Evolutionary conservation across 768 basidiomycete genomes (phyloP).

Genomic region (Lentinus tigrinus): DNA sequence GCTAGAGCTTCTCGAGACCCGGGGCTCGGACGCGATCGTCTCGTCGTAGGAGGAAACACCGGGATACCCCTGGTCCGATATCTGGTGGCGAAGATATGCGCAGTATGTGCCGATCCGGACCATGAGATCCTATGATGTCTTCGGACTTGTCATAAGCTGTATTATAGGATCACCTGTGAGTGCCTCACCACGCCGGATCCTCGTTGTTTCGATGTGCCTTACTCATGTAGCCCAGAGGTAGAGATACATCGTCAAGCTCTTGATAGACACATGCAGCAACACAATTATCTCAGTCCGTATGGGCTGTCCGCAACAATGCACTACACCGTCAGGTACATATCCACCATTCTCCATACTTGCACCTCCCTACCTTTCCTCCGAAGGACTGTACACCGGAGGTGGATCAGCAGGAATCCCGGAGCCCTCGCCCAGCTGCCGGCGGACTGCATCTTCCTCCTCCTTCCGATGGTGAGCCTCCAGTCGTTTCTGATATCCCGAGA

Average conservation of each 20-base stretch:
- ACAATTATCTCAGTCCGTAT: no score
- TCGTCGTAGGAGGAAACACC: background rate
- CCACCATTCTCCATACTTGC: background rate
- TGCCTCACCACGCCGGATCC: background rate
- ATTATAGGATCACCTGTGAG: background rate
- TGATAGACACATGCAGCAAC: background rate
- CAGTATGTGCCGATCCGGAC: slow-evolving; percentile 8
- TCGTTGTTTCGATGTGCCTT: background rate
- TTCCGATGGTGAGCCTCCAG: slow-evolving; percentile 27
- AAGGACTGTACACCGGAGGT: slow-evolving; percentile 18
- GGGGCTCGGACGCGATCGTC: background rate
- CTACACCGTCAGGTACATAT: background rate
- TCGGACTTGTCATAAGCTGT: background rate
- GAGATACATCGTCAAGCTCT: background rate
- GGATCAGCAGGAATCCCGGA: slow-evolving; percentile 18
- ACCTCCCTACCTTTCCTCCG: slow-evolving; percentile 5
- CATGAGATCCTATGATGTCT: background rate
- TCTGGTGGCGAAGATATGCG: slow-evolving; percentile 23
- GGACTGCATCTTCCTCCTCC: slow-evolving; percentile 12
- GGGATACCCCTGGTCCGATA: slow-evolving; percentile 24
- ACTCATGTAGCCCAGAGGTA: background rate
- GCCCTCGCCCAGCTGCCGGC: slow-evolving; percentile 5
- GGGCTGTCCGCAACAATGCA: background rate
- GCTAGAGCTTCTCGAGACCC: background rate
- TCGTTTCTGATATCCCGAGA: slow-evolving; percentile 24